Percentiles rank a stretch among this genome's conserved stretches.
Conservation (phyloP, 352 stramenopile species). For the Pythium aristosporum region DNA sequence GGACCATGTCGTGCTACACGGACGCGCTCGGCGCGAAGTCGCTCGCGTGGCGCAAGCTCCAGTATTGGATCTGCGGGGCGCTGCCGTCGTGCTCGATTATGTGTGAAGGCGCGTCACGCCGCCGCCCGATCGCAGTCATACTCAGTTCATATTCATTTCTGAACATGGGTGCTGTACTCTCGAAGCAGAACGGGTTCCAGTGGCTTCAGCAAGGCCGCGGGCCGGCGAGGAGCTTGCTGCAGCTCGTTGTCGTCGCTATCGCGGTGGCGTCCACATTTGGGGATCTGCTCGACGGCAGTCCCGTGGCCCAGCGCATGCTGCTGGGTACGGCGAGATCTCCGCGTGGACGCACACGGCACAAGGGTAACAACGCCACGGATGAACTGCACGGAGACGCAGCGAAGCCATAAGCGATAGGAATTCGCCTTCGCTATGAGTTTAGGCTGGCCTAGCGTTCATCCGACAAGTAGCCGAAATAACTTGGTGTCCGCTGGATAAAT, state of each 20-base stretch:
- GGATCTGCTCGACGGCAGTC: constrained; percentile 12
- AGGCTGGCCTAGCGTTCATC: no score
- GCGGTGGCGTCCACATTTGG: constrained; percentile 43
- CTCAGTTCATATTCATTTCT: constrained; percentile 60
- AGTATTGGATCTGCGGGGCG: constrained; percentile 50
- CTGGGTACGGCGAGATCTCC: not conserved
- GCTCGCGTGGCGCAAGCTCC: constrained; percentile 45
- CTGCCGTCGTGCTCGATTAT: constrained; percentile 49
- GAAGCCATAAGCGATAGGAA: no score
- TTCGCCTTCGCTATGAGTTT: no score
- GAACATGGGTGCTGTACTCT: constrained; percentile 45
- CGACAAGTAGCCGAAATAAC: no score
- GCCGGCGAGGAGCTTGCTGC: constrained; percentile 32
- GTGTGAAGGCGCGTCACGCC: constrained; percentile 46
- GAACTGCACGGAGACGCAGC: not conserved
- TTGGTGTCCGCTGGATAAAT: no score
- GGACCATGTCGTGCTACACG: constrained; percentile 44
- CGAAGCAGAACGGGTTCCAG: constrained; percentile 22
- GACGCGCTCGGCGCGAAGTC: constrained; percentile 41
- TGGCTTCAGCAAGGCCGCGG: constrained; percentile 41
- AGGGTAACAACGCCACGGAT: not conserved
- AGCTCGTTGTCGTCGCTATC: constrained; percentile 36
- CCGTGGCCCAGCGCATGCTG: constrained; percentile 13
- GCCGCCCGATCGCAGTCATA: constrained; percentile 55
- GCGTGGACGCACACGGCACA: not conserved